These are phyloP conservation scores for Ceraceosorus guamensis DNA, from an alignment of 1,284 basidiomycete species.

Conservation along the genomic window DNA sequence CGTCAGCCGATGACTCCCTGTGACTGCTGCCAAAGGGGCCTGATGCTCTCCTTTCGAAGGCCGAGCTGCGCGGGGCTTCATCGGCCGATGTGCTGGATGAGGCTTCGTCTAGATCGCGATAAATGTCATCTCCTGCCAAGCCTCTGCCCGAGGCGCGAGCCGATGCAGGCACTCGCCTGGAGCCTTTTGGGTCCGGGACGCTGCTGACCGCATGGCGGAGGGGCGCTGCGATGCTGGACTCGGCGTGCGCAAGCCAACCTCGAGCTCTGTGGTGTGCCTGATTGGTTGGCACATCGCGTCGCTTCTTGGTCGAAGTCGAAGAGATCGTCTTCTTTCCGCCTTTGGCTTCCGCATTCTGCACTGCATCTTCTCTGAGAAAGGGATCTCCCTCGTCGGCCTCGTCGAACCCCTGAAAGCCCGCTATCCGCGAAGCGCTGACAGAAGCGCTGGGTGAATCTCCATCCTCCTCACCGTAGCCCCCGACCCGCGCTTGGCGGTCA, in stretches of 20 bases:
- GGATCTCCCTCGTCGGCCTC: constrained; percentile 6
- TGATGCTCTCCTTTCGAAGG: no score
- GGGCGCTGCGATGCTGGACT: constrained; percentile 1
- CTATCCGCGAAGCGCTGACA: background rate
- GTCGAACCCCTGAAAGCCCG: background rate
- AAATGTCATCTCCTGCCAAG: constrained; percentile 2
- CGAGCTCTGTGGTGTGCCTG: background rate
- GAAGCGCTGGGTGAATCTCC: no score
- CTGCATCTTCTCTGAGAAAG: constrained; percentile 7
- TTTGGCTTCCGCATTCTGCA: background rate
- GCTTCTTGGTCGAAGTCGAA: background rate
- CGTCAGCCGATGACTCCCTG: no score
- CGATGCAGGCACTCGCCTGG: background rate
- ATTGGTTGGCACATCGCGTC: background rate
- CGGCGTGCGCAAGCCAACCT: constrained; percentile 10
- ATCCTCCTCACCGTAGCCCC: no score
- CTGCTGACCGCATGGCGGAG: background rate
- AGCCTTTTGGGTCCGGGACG: background rate
- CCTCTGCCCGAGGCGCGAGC: background rate
- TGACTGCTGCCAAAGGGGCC: no score
- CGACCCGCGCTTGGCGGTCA: background rate
- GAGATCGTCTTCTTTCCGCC: background rate
- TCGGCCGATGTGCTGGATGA: background rate
- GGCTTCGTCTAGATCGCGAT: constrained; percentile 3
- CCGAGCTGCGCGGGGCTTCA: no score